Conservation (phyloP, 2,329 filamentous ascomycete genomes). For the Domatiomyces catenatus region DNA sequence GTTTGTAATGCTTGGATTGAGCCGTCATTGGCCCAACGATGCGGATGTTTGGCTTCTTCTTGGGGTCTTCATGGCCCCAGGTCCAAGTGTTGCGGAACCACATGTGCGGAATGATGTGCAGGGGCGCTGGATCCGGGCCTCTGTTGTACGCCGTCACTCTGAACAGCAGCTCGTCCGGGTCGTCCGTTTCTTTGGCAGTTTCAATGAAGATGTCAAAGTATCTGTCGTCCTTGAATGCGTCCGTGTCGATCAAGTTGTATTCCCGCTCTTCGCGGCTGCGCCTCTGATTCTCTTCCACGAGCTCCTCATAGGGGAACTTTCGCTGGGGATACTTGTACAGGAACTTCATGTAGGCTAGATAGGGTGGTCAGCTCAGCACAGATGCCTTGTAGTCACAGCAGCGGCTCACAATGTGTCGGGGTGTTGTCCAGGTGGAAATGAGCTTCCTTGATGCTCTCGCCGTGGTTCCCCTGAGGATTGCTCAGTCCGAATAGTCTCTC, state of each 20-base stretch:
- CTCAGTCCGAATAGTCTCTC: slow-evolving; percentile 89
- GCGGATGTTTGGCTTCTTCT: slow-evolving; percentile 66
- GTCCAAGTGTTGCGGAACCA: slow-evolving; percentile 98
- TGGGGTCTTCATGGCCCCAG: slow-evolving; percentile 65
- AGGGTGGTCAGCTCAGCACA: slow-evolving; percentile 4
- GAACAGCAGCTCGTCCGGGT: slow-evolving; percentile 82
- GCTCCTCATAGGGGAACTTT: slow-evolving; percentile 79
- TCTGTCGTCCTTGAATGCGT: slow-evolving; percentile 68
- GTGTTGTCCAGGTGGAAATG: slow-evolving; percentile 96
- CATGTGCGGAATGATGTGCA: slow-evolving; percentile 87
- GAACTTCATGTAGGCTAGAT: slow-evolving; percentile 76
- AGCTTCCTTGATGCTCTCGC: slow-evolving; percentile 90
- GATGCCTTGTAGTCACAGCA: not conserved
- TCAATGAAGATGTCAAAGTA: slow-evolving; percentile 98
- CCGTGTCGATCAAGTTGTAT: slow-evolving; percentile 84
- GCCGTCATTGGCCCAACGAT: slow-evolving; percentile 51
- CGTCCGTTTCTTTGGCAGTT: slow-evolving; percentile 82
- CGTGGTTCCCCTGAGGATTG: slow-evolving; percentile 93
- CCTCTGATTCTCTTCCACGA: slow-evolving; percentile 68
- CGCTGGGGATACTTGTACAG: slow-evolving; percentile 94
- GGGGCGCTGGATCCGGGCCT: slow-evolving; percentile 71
- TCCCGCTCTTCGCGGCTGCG: slow-evolving; percentile 64
- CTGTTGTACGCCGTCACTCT: slow-evolving; percentile 94
- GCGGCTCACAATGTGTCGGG: slow-evolving; percentile 41
- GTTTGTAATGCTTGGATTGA: slow-evolving; percentile 60